phyloP scores from a whole-genome alignment of 768 basidiomycete species.

The Tricholoma matsutake region DNA sequence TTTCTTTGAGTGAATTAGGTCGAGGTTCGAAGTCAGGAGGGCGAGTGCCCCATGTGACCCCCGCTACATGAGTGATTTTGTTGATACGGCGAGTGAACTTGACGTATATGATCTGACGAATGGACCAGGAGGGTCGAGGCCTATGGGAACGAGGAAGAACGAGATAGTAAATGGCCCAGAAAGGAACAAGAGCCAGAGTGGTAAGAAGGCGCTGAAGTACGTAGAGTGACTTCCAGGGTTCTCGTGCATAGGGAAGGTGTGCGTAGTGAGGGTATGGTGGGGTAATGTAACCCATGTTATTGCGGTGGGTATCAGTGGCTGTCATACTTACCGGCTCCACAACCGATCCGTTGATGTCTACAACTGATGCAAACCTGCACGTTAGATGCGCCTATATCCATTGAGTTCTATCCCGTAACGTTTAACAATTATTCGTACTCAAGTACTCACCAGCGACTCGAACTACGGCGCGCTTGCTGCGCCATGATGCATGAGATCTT shows the following conservation, averaged over 20 bases:
- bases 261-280: slow-evolving; percentile 13
- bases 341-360: too few species aligned
- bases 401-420: too few species aligned
- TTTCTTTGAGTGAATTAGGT: slow-evolving; percentile 35
- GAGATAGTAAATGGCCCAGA: slow-evolving; percentile 43
- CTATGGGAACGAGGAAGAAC: slow-evolving; percentile 41
- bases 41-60: slow-evolving; percentile 52
- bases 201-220: slow-evolving; percentile 46
- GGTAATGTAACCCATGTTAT: background rate
- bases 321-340: too few species aligned
- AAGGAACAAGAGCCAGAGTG: slow-evolving; percentile 43
- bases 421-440: too few species aligned
- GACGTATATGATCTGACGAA: slow-evolving; percentile 48
- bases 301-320: background rate
- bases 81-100: slow-evolving; percentile 51
- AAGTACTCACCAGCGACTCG: too few species aligned
- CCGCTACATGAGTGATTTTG: slow-evolving; percentile 53
- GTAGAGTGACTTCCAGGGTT: slow-evolving; percentile 33
- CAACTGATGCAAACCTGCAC: too few species aligned
- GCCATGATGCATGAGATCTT: too few species aligned
- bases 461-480: too few species aligned
- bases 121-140: slow-evolving; percentile 48
- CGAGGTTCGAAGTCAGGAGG: slow-evolving; percentile 39
- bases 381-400: too few species aligned
- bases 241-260: slow-evolving; percentile 14